Conservation (phyloP, 1,284 basidiomycete species). For the Cystobasidium pallidum region DNA sequence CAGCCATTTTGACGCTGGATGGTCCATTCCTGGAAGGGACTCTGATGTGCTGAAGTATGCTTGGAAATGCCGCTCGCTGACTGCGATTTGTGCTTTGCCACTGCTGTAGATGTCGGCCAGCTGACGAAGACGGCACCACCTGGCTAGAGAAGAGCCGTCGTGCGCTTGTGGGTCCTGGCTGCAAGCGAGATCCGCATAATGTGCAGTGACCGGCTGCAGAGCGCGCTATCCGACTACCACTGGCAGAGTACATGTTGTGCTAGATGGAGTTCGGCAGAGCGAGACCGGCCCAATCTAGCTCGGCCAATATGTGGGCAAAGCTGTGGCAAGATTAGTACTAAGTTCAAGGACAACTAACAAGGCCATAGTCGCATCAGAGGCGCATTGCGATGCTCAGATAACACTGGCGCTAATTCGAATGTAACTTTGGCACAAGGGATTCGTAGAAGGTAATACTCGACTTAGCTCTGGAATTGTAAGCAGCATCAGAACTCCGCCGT, state of each 20-base stretch:
- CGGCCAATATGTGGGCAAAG: not conserved
- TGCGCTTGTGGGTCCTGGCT: not conserved
- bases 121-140: conserved; percentile 10
- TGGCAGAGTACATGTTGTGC: not conserved
- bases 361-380: too few species aligned
- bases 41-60: not conserved
- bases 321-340: conserved; percentile 6
- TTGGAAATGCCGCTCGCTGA: conserved; percentile 9
- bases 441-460: too few species aligned
- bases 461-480: too few species aligned
- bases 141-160: conserved; percentile 14
- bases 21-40: not conserved
- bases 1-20: not conserved
- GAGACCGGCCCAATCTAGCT: not conserved
- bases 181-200: conserved; percentile 22
- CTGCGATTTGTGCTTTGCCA: conserved; percentile 11
- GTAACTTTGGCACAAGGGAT: too few species aligned
- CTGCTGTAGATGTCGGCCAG: conserved; percentile 6
- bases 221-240: not conserved
- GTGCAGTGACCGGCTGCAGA: conserved; percentile 16
- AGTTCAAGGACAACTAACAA: too few species aligned
- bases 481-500: not conserved
- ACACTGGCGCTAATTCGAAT: too few species aligned
- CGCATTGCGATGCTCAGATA: not conserved
- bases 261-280: not conserved